Evolutionary conservation across 164 flowering plant genomes (phyloP).

Genomic region (Echeveria elegans): DNA sequence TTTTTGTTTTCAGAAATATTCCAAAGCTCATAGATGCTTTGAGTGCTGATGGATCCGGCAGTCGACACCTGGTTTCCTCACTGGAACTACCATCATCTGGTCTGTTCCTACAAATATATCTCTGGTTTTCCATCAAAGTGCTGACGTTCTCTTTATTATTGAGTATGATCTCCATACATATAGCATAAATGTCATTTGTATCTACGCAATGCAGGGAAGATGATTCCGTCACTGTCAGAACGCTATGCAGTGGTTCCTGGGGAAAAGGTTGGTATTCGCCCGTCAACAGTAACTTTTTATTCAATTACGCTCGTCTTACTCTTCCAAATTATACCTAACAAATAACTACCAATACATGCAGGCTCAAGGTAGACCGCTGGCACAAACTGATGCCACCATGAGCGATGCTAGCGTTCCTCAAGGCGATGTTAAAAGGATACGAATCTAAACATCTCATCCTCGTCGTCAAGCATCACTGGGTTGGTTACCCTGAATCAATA

Average conservation of each 20-base stretch:
- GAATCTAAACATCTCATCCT: conserved; percentile 13
- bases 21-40: conserved; percentile 72
- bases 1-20: conserved; percentile 33
- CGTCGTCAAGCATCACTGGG: no score
- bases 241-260: conserved; percentile 96
- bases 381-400: conserved; percentile 25
- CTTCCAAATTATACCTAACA: neutral
- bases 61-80: conserved; percentile 57
- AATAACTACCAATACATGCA: conserved; percentile 13
- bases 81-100: conserved; percentile 57
- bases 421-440: conserved; percentile 53
- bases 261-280: conserved; percentile 56
- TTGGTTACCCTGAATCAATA: no score
- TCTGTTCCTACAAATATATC: neutral
- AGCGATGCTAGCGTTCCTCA: conserved; percentile 68
- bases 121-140: neutral
- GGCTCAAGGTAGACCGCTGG: conserved; percentile 25
- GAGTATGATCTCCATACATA: no score
- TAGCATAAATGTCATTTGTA: no score
- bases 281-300: neutral
- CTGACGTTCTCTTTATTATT: neutral
- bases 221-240: conserved; percentile 60
- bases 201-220: conserved; percentile 62
- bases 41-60: conserved; percentile 72
- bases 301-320: neutral